Evolutionary conservation across 1,284 basidiomycete genomes (phyloP).

Genomic region (Apiotrichum siamense): DNA sequence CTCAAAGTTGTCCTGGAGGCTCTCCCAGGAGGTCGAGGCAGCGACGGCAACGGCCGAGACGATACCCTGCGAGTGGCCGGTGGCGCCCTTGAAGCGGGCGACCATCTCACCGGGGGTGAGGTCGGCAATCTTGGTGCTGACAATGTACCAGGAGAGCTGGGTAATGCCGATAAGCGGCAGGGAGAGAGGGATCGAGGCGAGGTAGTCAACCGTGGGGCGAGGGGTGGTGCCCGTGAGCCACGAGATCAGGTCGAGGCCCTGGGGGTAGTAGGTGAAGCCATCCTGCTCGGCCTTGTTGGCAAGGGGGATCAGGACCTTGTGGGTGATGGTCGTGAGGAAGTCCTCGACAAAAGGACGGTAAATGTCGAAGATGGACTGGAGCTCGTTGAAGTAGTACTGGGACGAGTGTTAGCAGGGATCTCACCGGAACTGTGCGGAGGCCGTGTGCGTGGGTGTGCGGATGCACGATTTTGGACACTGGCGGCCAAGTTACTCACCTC

Average conservation of each 20-base stretch:
- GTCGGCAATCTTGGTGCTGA: conserved; percentile 66
- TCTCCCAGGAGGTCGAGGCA: conserved; percentile 68
- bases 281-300: conserved; percentile 56
- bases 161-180: conserved; percentile 93
- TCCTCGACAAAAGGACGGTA: conserved; percentile 78
- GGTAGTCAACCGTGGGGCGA: conserved; percentile 76
- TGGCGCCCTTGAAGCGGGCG: conserved; percentile 70
- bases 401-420: conserved; percentile 15
- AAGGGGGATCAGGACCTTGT: conserved; percentile 66
- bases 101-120: conserved; percentile 76
- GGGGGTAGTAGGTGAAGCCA: conserved; percentile 63
- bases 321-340: conserved; percentile 61
- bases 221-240: conserved; percentile 72
- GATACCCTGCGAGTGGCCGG: conserved; percentile 95
- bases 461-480: too few relatives aligned
- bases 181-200: conserved; percentile 91
- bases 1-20: conserved; percentile 65
- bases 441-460: too few relatives aligned
- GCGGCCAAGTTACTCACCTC: conserved; percentile 53
- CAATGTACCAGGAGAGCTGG: conserved; percentile 87
- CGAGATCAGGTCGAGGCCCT: conserved; percentile 72
- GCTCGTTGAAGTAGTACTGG: conserved; percentile 87
- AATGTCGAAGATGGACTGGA: conserved; percentile 82
- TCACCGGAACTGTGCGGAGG: too few relatives aligned
- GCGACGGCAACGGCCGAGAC: conserved; percentile 85